A percentile compares a stretch with the other conserved stretches of the same genome.
These are phyloP conservation scores for Apiospora marii DNA, from an alignment of 2,329 filamentous ascomycete genomes.

Conservation along the genomic window DNA sequence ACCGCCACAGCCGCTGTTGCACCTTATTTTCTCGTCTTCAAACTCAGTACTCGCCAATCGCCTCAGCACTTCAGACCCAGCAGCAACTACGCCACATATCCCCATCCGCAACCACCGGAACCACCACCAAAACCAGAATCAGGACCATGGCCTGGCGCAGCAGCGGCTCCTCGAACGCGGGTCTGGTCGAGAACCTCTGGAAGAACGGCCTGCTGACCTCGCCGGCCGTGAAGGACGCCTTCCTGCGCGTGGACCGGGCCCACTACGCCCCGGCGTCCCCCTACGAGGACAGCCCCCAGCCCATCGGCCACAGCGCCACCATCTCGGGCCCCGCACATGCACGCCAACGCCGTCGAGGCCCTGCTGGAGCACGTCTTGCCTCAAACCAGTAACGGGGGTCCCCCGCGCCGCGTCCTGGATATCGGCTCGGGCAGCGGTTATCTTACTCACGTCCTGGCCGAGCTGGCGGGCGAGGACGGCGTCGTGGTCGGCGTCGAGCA, in stretches of 20 bases:
- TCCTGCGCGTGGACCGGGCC: conserved; percentile 84
- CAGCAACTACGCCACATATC: background rate
- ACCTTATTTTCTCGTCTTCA: background rate
- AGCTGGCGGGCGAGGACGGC: conserved; percentile 66
- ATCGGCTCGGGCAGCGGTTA: conserved; percentile 83
- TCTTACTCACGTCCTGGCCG: conserved; percentile 86
- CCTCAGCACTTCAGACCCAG: background rate
- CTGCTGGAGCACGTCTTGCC: conserved; percentile 55
- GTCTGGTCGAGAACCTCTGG: conserved; percentile 81
- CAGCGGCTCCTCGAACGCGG: conserved; percentile 76
- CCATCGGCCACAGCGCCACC: conserved; percentile 63
- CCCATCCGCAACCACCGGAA: background rate
- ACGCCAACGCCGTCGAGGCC: conserved; percentile 61
- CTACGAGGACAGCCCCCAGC: conserved; percentile 69
- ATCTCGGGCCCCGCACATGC: conserved; percentile 69
- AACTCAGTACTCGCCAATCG: background rate
- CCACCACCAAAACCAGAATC: no score
- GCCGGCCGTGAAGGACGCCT: conserved; percentile 77
- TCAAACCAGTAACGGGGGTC: conserved; percentile 30
- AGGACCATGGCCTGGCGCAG: conserved; percentile 87
- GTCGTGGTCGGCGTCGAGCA: conserved; percentile 79
- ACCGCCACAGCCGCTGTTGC: background rate
- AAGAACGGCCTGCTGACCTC: conserved; percentile 76
- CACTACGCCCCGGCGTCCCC: conserved; percentile 78
- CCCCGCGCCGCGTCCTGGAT: conserved; percentile 67